phyloP scores from a whole-genome alignment of 108 stramenopile species.

The Fragilaria crotonensis region DNA sequence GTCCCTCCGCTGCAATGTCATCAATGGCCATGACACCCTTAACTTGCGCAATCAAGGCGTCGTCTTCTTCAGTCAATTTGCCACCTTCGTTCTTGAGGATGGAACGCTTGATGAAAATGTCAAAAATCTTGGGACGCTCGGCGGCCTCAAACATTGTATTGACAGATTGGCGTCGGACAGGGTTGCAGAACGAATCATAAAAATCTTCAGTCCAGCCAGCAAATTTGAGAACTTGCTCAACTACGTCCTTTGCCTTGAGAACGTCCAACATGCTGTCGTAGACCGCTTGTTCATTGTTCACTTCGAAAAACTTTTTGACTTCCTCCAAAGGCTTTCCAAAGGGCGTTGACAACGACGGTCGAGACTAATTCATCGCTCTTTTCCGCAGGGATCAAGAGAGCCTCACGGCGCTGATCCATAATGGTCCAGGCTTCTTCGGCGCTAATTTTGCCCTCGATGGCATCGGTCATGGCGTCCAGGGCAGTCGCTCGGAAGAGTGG shows the following conservation, averaged over 20 bases:
- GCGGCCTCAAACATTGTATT: slow-evolving; percentile 52
- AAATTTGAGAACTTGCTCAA: slow-evolving; percentile 46
- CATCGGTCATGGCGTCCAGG: slow-evolving; percentile 45
- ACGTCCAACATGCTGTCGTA: slow-evolving; percentile 63
- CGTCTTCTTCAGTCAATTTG: slow-evolving; percentile 53
- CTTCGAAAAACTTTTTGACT: slow-evolving; percentile 60
- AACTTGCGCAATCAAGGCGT: slow-evolving; percentile 37
- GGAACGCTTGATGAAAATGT: slow-evolving; percentile 59
- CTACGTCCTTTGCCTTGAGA: slow-evolving; percentile 60
- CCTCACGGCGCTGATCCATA: slow-evolving; percentile 53
- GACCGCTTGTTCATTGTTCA: slow-evolving; percentile 72
- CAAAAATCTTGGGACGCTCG: slow-evolving; percentile 67
- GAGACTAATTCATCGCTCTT: slow-evolving; percentile 42
- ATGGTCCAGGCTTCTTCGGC: slow-evolving; percentile 63
- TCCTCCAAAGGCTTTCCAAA: slow-evolving; percentile 68
- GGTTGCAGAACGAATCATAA: slow-evolving; percentile 65
- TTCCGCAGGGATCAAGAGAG: slow-evolving; percentile 55
- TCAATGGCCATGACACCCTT: slow-evolving; percentile 61
- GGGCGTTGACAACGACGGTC: slow-evolving; percentile 67
- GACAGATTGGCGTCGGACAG: slow-evolving; percentile 54
- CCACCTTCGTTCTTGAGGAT: slow-evolving; percentile 48
- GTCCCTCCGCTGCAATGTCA: slow-evolving; percentile 53
- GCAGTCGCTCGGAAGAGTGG: slow-evolving; percentile 64
- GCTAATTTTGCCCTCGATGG: slow-evolving; percentile 28
- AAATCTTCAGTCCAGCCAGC: slow-evolving; percentile 69